Evolutionary conservation across 2,329 filamentous ascomycete species (phyloP).

Genomic region (Exutisphaerella laricina): DNA sequence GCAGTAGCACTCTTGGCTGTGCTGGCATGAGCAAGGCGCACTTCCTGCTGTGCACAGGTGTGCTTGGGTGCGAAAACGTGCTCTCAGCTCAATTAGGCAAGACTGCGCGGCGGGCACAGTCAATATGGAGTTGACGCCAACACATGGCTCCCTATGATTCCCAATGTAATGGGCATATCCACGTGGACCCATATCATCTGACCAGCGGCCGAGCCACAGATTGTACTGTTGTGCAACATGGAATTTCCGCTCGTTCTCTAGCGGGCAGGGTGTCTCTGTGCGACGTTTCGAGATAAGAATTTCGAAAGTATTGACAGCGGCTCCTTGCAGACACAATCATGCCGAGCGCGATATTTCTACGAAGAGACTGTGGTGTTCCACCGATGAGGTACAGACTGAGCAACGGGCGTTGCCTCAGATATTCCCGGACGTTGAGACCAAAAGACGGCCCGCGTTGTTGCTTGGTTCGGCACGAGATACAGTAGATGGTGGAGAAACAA

Average conservation of each 20-base stretch:
- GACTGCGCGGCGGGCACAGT: neutral
- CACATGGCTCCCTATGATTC: neutral
- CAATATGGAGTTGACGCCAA: slow-evolving; percentile 3
- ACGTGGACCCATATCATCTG: slow-evolving; percentile 2
- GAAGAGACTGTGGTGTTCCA: too few relatives aligned
- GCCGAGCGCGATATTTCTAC: neutral
- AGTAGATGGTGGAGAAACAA: too few relatives aligned
- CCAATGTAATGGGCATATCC: slow-evolving; percentile 1
- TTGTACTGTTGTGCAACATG: neutral
- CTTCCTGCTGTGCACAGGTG: neutral
- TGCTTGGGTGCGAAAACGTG: neutral
- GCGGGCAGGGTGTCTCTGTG: slow-evolving; percentile 3
- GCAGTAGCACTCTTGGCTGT: neutral
- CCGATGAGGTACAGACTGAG: neutral
- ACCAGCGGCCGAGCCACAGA: neutral
- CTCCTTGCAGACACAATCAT: slow-evolving; percentile 8
- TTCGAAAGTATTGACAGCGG: slow-evolving; percentile 8
- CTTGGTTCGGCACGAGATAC: too few relatives aligned
- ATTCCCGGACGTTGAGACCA: too few relatives aligned
- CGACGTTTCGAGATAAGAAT: neutral
- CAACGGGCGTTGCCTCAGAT: too few relatives aligned
- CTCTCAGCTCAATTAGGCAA: slow-evolving; percentile 4
- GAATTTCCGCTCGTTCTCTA: slow-evolving; percentile 9
- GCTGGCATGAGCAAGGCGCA: neutral
- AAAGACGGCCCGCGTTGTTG: too few relatives aligned